Conservation (phyloP, 1,284 basidiomycete genomes). For the Fomitiporia mediterranea region DNA sequence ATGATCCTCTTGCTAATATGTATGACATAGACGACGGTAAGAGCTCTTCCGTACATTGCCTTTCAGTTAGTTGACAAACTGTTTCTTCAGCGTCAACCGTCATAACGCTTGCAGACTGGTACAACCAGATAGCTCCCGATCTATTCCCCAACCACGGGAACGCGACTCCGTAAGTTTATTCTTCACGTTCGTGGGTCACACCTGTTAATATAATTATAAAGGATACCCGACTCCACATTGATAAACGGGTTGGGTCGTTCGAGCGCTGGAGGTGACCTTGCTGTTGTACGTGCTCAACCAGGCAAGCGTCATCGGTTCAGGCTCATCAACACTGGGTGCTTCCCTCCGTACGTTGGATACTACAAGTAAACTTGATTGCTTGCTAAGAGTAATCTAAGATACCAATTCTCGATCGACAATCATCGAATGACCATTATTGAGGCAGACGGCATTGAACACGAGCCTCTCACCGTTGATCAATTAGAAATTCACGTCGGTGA, state of each 20-base stretch:
- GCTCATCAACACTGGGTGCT: constrained; percentile 38
- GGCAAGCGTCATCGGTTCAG: constrained; percentile 35
- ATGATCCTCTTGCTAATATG: constrained; percentile 34
- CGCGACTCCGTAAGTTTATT: constrained; percentile 23
- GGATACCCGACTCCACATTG: constrained; percentile 29
- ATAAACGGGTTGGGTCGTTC: constrained; percentile 46
- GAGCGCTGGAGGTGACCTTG: constrained; percentile 29
- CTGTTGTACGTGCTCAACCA: constrained; percentile 32
- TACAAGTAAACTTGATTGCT: constrained; percentile 27
- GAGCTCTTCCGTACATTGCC: not conserved
- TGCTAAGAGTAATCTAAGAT: not conserved
- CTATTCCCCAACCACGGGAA: constrained; percentile 14
- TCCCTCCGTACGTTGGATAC: constrained; percentile 29
- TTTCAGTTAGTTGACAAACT: too few species aligned
- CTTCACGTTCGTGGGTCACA: not conserved
- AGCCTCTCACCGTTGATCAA: constrained; percentile 29
- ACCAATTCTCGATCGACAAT: constrained; percentile 21
- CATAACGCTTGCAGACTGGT: constrained; percentile 21
- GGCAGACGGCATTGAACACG: constrained; percentile 35
- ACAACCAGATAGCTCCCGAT: constrained; percentile 15
- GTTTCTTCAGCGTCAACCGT: constrained; percentile 11
- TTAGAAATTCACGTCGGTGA: constrained; percentile 27
- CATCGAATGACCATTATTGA: constrained; percentile 34
- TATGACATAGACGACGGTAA: constrained; percentile 42
- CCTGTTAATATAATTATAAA: not conserved